Base-by-base conservation (phyloP, 768 basidiomycete species). In the Sarcomyxa edulis region DNA sequence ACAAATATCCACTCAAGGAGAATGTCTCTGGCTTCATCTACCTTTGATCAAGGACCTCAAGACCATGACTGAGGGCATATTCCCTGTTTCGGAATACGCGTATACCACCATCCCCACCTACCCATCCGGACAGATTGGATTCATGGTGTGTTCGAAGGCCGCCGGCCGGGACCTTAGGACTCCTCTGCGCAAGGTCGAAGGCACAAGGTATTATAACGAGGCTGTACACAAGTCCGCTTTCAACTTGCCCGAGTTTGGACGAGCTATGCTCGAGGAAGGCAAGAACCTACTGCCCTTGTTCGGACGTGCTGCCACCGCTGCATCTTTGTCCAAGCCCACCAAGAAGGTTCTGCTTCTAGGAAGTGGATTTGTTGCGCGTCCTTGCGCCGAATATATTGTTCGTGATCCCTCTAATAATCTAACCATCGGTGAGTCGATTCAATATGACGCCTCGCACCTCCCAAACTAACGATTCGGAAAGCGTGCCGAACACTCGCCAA, bases 51-150 rank as follows among this genome's bases (percentile, higher is more conserved):
- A 74, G 42, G 72, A 82, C 42, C 75, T 97, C 37, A 73, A 76
- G 44, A 61, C 65, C 39, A 84, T 78, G 60, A 85, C 84, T 28
- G 68, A 74, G 39, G 63, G 66, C 32, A 63, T 96, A 44, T 99
- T 97, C 71, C 72, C 84, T 26, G 75, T 78, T 12, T 71, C 81
- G 27, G 84, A 91, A 54, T 99, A 96, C 58, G 96, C 92, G 11
- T 96, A 74, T 64, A 94, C 93, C 44, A 97, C 93, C 15, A 94
- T 98, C 48, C 95, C 95, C 1, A 96, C 94, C 11, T 99, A 99
- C 64, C 96, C 96, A 14, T 84, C 88, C n/a, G 96, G 96, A 25
- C 93, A 94, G 56, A 99, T 98, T 52, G 94, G 96, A 16, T 94
- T 94, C 66, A 73, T 94, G 48, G 70, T 97, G 32, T 89, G 86